Evolutionary conservation across 2,329 filamentous ascomycete genomes (phyloP).

Genomic region (Daldinia eschscholtzii): DNA sequence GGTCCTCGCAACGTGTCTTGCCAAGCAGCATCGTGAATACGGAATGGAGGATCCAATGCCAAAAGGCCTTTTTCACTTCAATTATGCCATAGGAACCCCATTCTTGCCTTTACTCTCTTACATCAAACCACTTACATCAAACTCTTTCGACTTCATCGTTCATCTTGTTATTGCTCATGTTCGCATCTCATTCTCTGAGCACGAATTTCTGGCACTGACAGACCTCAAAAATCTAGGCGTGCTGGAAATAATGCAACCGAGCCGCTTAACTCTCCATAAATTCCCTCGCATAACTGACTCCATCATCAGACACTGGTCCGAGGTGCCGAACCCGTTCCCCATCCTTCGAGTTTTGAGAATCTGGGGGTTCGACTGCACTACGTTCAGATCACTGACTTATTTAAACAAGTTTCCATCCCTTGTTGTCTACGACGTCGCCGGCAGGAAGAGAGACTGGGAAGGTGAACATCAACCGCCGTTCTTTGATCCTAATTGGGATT

Average conservation of each 20-base stretch:
- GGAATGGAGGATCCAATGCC: neutral
- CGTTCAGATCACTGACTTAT: constrained; percentile 57
- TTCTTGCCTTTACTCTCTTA: constrained; percentile 52
- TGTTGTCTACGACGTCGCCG: constrained; percentile 60
- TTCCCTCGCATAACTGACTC: constrained; percentile 60
- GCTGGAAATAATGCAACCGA: constrained; percentile 61
- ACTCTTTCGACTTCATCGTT: constrained; percentile 50
- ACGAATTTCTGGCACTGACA: constrained; percentile 58
- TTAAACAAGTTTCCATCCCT: constrained; percentile 60
- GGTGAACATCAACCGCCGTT: neutral
- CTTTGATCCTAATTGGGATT: constrained; percentile 4
- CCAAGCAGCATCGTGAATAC: constrained; percentile 24
- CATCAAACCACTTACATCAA: constrained; percentile 55
- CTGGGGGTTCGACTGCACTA: constrained; percentile 58
- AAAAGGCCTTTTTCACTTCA: neutral
- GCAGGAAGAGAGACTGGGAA: constrained; percentile 54
- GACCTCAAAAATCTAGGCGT: constrained; percentile 62
- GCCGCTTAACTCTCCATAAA: constrained; percentile 33
- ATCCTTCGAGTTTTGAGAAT: constrained; percentile 61
- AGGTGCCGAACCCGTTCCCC: constrained; percentile 59
- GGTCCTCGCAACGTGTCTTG: constrained; percentile 18
- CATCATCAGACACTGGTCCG: constrained; percentile 61
- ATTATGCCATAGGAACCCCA: constrained; percentile 1
- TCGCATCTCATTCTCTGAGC: constrained; percentile 42
- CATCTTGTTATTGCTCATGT: constrained; percentile 46